phyloP scores from a whole-genome alignment of 306 rosid genomes.

The Erythrophleum fordii region DNA sequence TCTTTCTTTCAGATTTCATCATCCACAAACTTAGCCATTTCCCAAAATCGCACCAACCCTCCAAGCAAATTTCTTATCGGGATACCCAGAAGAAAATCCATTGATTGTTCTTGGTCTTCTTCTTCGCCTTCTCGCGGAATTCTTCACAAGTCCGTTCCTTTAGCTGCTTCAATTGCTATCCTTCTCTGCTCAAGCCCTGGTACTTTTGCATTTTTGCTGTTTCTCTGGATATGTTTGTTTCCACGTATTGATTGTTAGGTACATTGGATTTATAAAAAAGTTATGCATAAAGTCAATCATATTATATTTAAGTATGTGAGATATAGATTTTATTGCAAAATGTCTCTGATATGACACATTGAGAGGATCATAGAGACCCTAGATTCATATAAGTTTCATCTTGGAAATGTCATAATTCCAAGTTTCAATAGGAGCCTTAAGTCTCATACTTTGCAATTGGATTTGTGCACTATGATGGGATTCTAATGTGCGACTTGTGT shows the following conservation, averaged over 20 bases:
- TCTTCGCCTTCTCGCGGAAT: conserved; percentile 34
- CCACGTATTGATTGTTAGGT: background rate
- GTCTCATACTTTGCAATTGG: background rate
- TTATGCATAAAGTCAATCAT: too few relatives aligned
- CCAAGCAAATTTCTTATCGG: conserved; percentile 40
- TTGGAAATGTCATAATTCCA: background rate
- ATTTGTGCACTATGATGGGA: background rate
- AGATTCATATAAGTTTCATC: background rate
- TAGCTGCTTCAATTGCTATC: conserved; percentile 76
- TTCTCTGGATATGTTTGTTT: background rate
- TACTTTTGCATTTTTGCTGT: conserved; percentile 1
- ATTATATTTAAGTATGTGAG: too few relatives aligned
- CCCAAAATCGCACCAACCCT: conserved; percentile 37
- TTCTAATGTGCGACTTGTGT: background rate
- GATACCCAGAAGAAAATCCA: conserved; percentile 15
- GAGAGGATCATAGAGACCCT: background rate
- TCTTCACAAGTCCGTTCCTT: conserved; percentile 65
- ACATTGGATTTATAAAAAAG: too few relatives aligned
- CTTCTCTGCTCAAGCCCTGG: conserved; percentile 84
- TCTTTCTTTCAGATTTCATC: conserved; percentile 50
- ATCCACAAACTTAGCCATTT: conserved; percentile 31
- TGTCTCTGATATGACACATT: background rate
- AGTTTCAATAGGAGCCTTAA: background rate
- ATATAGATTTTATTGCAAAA: background rate
- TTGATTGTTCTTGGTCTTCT: conserved; percentile 34